Conservation (phyloP, 768 basidiomycete genomes). For the Leccinum truebloodii region DNA sequence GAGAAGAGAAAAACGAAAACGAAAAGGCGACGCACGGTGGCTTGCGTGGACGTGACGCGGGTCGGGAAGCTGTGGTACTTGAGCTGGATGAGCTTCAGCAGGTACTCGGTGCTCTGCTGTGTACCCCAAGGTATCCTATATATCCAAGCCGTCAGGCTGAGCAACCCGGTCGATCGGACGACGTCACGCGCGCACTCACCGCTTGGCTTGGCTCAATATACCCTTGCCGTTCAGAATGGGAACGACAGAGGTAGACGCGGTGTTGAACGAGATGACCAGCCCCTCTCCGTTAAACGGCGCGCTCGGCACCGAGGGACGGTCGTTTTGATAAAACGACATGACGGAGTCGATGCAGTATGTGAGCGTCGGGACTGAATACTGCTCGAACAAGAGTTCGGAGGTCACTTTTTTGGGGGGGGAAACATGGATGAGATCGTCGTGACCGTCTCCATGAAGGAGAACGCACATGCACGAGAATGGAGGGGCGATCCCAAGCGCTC, state of each 20-base stretch:
- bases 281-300: conserved; percentile 64
- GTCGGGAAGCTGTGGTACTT: conserved; percentile 95
- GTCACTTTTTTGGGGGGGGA: conserved; percentile 57
- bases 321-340: conserved; percentile 91
- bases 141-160: background rate
- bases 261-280: conserved; percentile 87
- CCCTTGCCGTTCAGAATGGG: conserved; percentile 85
- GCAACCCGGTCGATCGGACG: background rate
- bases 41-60: conserved; percentile 73
- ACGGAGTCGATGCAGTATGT: conserved; percentile 87
- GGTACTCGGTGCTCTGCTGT: conserved; percentile 85
- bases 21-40: conserved; percentile 54
- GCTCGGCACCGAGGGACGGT: conserved; percentile 36
- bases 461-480: conserved; percentile 83
- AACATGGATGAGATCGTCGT: background rate
- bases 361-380: conserved; percentile 83
- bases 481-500: conserved; percentile 87
- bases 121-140: conserved; percentile 94
- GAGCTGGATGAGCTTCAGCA: conserved; percentile 90
- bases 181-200: conserved; percentile 50
- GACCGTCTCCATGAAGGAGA: background rate
- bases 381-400: conserved; percentile 95
- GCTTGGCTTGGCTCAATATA: conserved; percentile 81
- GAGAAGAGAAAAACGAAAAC: background rate
- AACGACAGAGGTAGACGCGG: conserved; percentile 87